Percentiles rank a stretch among this genome's conserved stretches.
Evolutionary conservation across 192 early-diverging fungal genomes (phyloP).

Genomic region (Backusella psychrophila): DNA sequence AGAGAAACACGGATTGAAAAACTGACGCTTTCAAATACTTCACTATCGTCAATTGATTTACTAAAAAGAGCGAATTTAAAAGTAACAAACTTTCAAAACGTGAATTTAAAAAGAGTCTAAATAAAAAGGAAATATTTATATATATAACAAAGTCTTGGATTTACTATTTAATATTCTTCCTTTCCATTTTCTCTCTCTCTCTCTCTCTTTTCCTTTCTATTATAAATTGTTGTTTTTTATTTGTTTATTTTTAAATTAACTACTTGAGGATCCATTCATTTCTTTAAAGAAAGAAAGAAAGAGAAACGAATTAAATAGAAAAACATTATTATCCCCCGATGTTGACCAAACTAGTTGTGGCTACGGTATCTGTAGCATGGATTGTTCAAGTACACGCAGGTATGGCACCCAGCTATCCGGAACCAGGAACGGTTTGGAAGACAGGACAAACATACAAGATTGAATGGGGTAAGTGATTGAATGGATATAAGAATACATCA

Average conservation of each 20-base stretch:
- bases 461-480: conserved; percentile 25
- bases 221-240: background rate
- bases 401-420: conserved; percentile 32
- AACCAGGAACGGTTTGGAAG: conserved; percentile 34
- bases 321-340: background rate
- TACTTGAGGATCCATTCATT: background rate
- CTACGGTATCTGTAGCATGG: conserved; percentile 4
- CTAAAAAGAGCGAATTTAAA: background rate
- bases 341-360: background rate
- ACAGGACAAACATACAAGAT: conserved; percentile 22
- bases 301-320: background rate
- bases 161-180: background rate
- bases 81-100: background rate
- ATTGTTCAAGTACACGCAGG: conserved; percentile 4
- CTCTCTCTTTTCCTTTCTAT: background rate
- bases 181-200: background rate
- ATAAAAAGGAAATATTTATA: conserved; percentile 2
- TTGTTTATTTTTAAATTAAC: too few species aligned
- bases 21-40: background rate
- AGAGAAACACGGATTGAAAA: background rate
- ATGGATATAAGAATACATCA: background rate
- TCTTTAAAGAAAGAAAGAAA: background rate
- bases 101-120: background rate
- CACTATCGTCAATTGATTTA: background rate
- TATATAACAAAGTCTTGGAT: background rate